Evolutionary conservation across 192 early-diverging fungal species (phyloP).

Genomic region (Glomus cerebriforme): DNA sequence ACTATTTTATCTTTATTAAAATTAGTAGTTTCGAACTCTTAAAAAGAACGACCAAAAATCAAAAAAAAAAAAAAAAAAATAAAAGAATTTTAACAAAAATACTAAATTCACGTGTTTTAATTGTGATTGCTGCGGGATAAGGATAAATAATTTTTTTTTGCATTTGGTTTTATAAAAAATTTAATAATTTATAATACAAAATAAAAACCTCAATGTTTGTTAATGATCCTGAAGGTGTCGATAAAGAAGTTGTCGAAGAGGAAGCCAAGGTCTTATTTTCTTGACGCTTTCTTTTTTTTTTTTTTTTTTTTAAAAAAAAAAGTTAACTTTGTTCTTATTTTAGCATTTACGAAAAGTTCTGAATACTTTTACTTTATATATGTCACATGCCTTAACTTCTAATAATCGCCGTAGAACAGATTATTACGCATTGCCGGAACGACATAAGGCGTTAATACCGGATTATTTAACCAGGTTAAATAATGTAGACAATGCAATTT

Average conservation of each 20-base stretch:
- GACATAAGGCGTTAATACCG: conserved; percentile 61
- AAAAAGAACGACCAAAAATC: too few species aligned
- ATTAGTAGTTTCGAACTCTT: too few species aligned
- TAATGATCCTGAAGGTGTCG: neutral
- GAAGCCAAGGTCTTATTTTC: conserved; percentile 8
- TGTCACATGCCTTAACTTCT: conserved; percentile 56
- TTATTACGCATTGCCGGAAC: conserved; percentile 61
- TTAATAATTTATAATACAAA: neutral
- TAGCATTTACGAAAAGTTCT: conserved; percentile 57
- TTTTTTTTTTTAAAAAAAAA: too few species aligned
- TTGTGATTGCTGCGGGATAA: too few species aligned
- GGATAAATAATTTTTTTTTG: neutral
- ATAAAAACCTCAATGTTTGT: conserved; percentile 1
- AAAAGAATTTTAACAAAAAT: too few species aligned
- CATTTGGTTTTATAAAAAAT: neutral
- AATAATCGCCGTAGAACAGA: conserved; percentile 65
- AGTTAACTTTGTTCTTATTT: neutral
- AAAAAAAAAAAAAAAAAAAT: too few species aligned
- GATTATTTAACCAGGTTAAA: conserved; percentile 66
- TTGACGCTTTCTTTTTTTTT: too few species aligned
- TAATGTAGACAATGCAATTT: conserved; percentile 58
- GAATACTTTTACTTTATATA: conserved; percentile 64
- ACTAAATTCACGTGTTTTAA: too few species aligned
- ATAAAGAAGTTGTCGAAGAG: neutral
- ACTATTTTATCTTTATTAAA: too few species aligned